A percentile compares a stretch with the other conserved stretches of the same genome.
Evolutionary conservation across 2,329 filamentous ascomycete genomes (phyloP).

Genomic region (Fusarium sp.): DNA sequence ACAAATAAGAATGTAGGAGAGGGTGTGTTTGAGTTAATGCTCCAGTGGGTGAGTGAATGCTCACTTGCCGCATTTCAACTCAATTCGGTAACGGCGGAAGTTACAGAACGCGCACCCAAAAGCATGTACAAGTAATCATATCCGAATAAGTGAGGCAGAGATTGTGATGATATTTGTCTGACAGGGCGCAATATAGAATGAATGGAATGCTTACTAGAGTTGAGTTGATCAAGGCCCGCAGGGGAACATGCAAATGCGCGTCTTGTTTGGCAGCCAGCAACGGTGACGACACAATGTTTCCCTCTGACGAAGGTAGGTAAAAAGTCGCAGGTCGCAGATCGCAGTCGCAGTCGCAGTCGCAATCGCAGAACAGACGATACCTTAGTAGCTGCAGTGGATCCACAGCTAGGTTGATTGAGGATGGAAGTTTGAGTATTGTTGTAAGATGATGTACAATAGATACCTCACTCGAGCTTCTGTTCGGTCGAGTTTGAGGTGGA

Average conservation of each 20-base stretch:
- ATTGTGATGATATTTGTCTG: neutral
- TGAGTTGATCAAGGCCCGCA: slow-evolving; percentile 1
- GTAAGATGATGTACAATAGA: slow-evolving; percentile 37
- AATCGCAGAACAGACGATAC: slow-evolving; percentile 18
- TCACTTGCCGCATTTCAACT: slow-evolving; percentile 24
- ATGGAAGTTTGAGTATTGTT: slow-evolving; percentile 28
- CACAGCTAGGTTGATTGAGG: slow-evolving; percentile 22
- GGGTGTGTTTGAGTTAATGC: slow-evolving; percentile 3
- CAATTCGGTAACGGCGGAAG: slow-evolving; percentile 32
- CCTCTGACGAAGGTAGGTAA: slow-evolving; percentile 7
- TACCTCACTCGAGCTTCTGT: slow-evolving; percentile 25
- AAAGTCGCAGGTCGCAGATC: slow-evolving; percentile 13
- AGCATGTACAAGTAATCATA: slow-evolving; percentile 12
- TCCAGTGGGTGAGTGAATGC: slow-evolving; percentile 4
- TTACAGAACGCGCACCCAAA: slow-evolving; percentile 26
- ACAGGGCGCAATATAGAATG: slow-evolving; percentile 7
- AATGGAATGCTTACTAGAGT: slow-evolving; percentile 29
- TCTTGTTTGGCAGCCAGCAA: slow-evolving; percentile 16
- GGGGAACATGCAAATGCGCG: slow-evolving; percentile 33
- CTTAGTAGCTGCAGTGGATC: slow-evolving; percentile 42
- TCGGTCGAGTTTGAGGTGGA: slow-evolving; percentile 35
- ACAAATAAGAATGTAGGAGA: neutral
- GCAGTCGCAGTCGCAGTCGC: too few relatives aligned
- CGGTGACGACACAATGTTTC: slow-evolving; percentile 34
- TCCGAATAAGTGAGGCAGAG: neutral